Conservation (phyloP, 805 yeast species). For the Pichia rugopelliculosa region DNA sequence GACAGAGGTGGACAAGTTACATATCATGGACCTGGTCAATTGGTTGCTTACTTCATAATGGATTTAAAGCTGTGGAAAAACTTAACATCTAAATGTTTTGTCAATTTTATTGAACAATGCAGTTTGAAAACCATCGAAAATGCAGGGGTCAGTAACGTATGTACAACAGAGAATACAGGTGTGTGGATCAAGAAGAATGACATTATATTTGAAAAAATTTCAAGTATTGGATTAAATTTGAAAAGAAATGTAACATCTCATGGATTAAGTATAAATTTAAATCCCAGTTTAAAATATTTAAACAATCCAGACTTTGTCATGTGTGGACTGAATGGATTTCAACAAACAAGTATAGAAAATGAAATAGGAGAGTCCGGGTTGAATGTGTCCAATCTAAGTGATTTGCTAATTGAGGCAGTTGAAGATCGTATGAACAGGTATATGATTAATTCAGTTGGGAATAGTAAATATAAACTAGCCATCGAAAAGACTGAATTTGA, state of each 20-base stretch:
- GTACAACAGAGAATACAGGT: slow-evolving; percentile 69
- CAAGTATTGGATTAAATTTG: slow-evolving; percentile 85
- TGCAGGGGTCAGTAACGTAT: slow-evolving; percentile 33
- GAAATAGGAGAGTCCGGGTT: slow-evolving; percentile 17
- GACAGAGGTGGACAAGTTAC: slow-evolving; percentile 94
- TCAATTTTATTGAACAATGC: slow-evolving; percentile 36
- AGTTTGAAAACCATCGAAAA: slow-evolving; percentile 24
- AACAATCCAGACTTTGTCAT: slow-evolving; percentile 57
- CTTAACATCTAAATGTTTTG: slow-evolving; percentile 45
- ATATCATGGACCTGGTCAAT: slow-evolving; percentile 94
- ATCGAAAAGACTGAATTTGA: slow-evolving; percentile 1
- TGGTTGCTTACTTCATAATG: slow-evolving; percentile 74
- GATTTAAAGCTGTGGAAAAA: slow-evolving; percentile 56
- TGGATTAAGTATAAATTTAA: slow-evolving; percentile 78
- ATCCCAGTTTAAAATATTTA: slow-evolving; percentile 64
- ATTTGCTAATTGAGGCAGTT: slow-evolving; percentile 36
- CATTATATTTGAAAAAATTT: slow-evolving; percentile 48
- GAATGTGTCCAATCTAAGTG: slow-evolving; percentile 29
- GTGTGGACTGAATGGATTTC: slow-evolving; percentile 71
- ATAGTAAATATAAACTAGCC: neutral
- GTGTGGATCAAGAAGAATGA: slow-evolving; percentile 54
- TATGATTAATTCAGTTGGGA: slow-evolving; percentile 1
- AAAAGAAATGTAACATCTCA: slow-evolving; percentile 80
- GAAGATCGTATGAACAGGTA: slow-evolving; percentile 19
- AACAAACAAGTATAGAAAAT: slow-evolving; percentile 46